Conservation (phyloP, 805 yeast species). For the Suhomyces tanzawaensis region DNA sequence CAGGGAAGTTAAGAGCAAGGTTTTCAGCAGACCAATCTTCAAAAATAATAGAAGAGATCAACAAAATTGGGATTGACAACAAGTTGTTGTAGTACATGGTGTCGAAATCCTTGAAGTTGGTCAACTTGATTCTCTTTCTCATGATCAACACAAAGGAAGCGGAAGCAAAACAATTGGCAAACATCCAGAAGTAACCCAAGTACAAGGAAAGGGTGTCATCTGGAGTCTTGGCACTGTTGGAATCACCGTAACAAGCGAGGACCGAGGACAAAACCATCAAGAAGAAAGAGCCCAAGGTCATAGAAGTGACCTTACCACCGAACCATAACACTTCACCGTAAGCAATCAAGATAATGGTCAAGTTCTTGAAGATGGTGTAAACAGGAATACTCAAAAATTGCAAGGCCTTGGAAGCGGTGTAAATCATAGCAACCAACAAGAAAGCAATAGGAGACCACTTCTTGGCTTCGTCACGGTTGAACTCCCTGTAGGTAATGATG, state of each 20-base stretch:
- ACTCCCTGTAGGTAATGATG: slow-evolving; percentile 80
- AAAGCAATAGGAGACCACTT: slow-evolving; percentile 95
- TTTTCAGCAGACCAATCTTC: slow-evolving; percentile 94
- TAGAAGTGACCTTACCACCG: slow-evolving; percentile 84
- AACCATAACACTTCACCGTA: slow-evolving; percentile 98
- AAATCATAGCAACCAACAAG: slow-evolving; percentile 87
- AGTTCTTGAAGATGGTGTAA: slow-evolving; percentile 95
- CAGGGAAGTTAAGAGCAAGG: slow-evolving; percentile 74
- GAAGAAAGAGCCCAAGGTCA: slow-evolving; percentile 85
- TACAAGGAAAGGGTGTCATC: slow-evolving; percentile 46
- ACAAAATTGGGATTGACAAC: slow-evolving; percentile 85
- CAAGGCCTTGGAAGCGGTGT: slow-evolving; percentile 93
- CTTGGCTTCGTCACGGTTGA: slow-evolving; percentile 83
- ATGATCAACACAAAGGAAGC: slow-evolving; percentile 90
- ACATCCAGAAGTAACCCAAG: slow-evolving; percentile 96
- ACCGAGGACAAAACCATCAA: slow-evolving; percentile 96
- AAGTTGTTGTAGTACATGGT: slow-evolving; percentile 98
- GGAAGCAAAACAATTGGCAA: slow-evolving; percentile 87
- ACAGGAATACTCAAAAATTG: slow-evolving; percentile 91
- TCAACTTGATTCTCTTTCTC: slow-evolving; percentile 97
- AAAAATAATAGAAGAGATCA: slow-evolving; percentile 67
- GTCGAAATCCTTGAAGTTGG: slow-evolving; percentile 94
- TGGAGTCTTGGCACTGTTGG: slow-evolving; percentile 35
- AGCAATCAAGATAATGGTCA: slow-evolving; percentile 94
- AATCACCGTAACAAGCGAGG: slow-evolving; percentile 90